phyloP scores from a whole-genome alignment of 306 rosid species.

The Cercis canadensis region DNA sequence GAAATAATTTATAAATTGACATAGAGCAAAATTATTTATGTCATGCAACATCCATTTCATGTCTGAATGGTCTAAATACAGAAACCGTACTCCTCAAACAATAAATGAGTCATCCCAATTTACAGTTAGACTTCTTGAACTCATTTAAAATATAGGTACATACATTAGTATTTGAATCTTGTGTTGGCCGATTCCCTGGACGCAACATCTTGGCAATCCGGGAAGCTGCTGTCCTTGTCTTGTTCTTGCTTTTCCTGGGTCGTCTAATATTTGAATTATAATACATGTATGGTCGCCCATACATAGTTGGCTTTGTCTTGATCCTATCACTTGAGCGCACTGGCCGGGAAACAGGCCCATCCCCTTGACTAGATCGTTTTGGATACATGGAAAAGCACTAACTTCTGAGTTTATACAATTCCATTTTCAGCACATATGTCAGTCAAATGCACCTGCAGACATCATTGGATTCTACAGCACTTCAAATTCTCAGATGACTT shows the following conservation, averaged over 20 bases:
- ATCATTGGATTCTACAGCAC: conserved; percentile 22
- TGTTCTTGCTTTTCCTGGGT: conserved; percentile 59
- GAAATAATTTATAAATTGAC: conserved; percentile 16
- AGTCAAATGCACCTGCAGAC: conserved; percentile 43
- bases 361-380: conserved; percentile 65
- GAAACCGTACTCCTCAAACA: conserved; percentile 2
- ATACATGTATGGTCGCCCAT: conserved; percentile 59
- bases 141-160: conserved; percentile 20
- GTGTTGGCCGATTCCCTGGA: conserved; percentile 44
- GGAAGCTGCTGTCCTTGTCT: conserved; percentile 79
- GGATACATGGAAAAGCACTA: conserved; percentile 63
- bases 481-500: conserved; percentile 8
- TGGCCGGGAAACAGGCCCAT: conserved; percentile 59
- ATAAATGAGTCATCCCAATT: background rate
- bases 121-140: conserved; percentile 27
- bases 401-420: conserved; percentile 30
- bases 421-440: conserved; percentile 26
- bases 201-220: conserved; percentile 77
- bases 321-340: conserved; percentile 84
- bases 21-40: background rate
- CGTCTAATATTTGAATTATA: conserved; percentile 50
- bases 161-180: conserved; percentile 49
- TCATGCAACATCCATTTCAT: conserved; percentile 2
- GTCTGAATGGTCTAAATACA: conserved; percentile 1
- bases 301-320: conserved; percentile 57